These are phyloP conservation scores for Helichrysum umbraculigerum DNA, from an alignment of 129 eudicot species.

Conservation along the genomic window DNA sequence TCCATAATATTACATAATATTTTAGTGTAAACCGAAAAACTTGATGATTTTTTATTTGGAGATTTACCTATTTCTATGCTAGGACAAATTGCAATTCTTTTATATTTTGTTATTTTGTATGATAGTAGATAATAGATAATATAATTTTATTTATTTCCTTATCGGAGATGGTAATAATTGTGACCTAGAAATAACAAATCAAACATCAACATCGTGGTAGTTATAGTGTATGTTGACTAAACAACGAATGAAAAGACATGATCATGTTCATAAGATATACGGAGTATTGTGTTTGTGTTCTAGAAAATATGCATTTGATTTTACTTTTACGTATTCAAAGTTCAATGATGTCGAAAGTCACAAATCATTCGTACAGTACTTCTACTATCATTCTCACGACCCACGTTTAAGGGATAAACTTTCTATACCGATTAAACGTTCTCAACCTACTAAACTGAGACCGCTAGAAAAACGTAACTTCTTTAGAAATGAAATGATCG, in stretches of 20 bases:
- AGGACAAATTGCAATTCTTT: too few species aligned
- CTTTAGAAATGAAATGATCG: too few species aligned
- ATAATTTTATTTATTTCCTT: background rate
- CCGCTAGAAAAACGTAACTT: too few species aligned
- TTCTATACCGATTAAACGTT: too few species aligned
- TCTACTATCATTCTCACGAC: background rate
- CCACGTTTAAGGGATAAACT: background rate
- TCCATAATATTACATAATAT: too few species aligned
- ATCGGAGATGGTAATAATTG: background rate
- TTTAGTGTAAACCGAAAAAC: too few species aligned
- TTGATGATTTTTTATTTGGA: too few species aligned
- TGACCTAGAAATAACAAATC: slow-evolving; percentile 27
- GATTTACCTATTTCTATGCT: too few species aligned
- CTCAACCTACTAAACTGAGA: too few species aligned
- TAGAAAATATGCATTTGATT: slow-evolving; percentile 2
- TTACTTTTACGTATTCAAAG: slow-evolving; percentile 17
- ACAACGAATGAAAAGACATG: background rate
- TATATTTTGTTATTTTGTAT: background rate
- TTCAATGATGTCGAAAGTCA: slow-evolving; percentile 14
- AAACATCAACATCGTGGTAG: slow-evolving; percentile 20
- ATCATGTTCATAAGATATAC: slow-evolving; percentile 1
- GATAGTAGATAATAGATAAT: too few species aligned
- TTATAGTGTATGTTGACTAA: slow-evolving; percentile 27
- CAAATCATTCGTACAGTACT: background rate
- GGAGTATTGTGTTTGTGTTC: background rate